Evolutionary conservation across 2,329 filamentous ascomycete species (phyloP).

Genomic region (Rhytidhysteron rufulum): DNA sequence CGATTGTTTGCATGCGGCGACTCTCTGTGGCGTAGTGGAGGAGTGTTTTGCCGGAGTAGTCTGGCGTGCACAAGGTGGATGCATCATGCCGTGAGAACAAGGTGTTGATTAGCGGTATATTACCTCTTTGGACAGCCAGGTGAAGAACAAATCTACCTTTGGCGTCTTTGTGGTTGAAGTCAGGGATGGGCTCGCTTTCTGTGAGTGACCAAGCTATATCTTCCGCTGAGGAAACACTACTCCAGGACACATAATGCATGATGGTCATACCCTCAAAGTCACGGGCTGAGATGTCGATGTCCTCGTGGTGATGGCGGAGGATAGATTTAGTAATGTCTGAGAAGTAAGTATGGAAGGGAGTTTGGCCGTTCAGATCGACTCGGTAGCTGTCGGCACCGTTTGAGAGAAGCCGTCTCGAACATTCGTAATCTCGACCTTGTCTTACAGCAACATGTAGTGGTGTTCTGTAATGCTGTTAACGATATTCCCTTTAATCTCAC

Average conservation of each 20-base stretch:
- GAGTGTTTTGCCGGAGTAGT: slow-evolving; percentile 2
- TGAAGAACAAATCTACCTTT: slow-evolving; percentile 5
- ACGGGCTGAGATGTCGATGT: slow-evolving; percentile 5
- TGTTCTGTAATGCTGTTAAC: slow-evolving; percentile 3
- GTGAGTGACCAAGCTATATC: slow-evolving; percentile 1
- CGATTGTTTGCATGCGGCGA: slow-evolving; percentile 1
- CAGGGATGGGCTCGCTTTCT: neutral
- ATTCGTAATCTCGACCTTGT: slow-evolving; percentile 1
- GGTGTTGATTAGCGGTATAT: slow-evolving; percentile 2
- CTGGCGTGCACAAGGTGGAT: neutral
- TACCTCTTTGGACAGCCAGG: slow-evolving; percentile 5
- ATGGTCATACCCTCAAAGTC: slow-evolving; percentile 9
- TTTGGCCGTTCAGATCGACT: slow-evolving; percentile 4
- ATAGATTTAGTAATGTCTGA: neutral
- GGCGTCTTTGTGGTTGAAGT: neutral
- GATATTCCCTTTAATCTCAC: neutral
- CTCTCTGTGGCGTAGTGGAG: slow-evolving; percentile 5
- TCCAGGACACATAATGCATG: slow-evolving; percentile 7
- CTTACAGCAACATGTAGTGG: slow-evolving; percentile 5
- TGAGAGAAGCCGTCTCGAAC: slow-evolving; percentile 1
- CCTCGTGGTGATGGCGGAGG: slow-evolving; percentile 2
- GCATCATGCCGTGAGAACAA: slow-evolving; percentile 1
- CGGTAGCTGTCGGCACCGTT: slow-evolving; percentile 5
- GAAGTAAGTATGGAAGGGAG: slow-evolving; percentile 7
- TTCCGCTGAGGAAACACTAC: neutral